Evolutionary conservation across 2,329 filamentous ascomycete genomes (phyloP), one percentile per base, ranked within the genome.

Genomic region (Curvularia lunata): DNA sequence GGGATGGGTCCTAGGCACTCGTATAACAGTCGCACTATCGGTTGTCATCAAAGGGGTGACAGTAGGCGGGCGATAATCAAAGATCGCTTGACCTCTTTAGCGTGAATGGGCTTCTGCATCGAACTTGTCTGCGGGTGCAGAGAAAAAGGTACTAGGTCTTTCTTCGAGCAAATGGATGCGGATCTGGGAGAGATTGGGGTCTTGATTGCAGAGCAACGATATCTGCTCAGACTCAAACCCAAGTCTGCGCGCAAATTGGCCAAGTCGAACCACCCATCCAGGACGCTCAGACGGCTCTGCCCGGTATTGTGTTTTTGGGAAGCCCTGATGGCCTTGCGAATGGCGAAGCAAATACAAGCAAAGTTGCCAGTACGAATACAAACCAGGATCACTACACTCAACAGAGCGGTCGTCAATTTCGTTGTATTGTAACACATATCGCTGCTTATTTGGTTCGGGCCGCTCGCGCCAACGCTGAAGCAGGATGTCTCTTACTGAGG

Each of bases 291-390:
- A 45, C 1, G 5, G 34, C 30, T 23, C 16, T 13, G 7, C 7
- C 30, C 40, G n/a, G 30, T 50, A 10, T 30, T 25, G 1, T 45
- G 37, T 46, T 23, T 41, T n/a, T 55, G 30, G 16, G 25, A 4
- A 8, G n/a, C 34, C 49, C 48, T 18, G 28, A n/a, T 48, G 9
- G 30, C 30, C n/a, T 45, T 45, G 12, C 5, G 27, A 1, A 12
- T 59, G 18, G 45, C 48, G 46, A 16, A 59, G 18, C 4, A 61
- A 7, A 53, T 50, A 59, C 1, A 64, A 41, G 40, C 38, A 64
- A 23, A 64, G 62, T 50, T 64, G 34, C 59, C 7, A 59, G 45
- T 64, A 64, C 23, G 40, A 13, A 49, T 51, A 56, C 2, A 45
- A 23, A n/a, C 50, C 16, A 9, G 54, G 38, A 19, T 56, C 45